phyloP scores from a whole-genome alignment of 371 early-diverging fungal genomes.

The Apophysomyces sp. region DNA sequence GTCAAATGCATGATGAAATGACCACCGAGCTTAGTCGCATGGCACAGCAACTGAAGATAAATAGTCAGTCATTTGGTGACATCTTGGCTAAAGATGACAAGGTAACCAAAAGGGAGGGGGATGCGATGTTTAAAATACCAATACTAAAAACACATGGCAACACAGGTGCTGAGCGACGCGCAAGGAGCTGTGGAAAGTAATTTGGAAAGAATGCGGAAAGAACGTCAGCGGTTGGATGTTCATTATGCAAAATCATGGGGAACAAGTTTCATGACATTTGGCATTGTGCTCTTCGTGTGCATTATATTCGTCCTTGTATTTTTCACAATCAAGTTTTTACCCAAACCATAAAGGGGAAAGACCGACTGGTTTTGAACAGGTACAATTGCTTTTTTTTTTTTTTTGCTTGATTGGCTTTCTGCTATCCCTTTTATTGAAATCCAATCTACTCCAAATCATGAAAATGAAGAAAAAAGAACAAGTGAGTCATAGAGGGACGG shows the following conservation, averaged over 20 bases:
- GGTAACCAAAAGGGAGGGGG: constrained; percentile 18
- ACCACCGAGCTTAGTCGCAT: constrained; percentile 64
- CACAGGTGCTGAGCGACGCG: constrained; percentile 50
- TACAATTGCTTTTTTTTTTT: background rate
- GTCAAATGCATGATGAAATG: constrained; percentile 67
- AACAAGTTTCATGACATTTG: constrained; percentile 69
- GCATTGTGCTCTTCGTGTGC: constrained; percentile 61
- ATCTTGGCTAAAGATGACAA: constrained; percentile 58
- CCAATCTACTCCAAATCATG: too few species aligned
- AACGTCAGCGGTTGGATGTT: constrained; percentile 52
- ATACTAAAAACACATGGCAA: too few species aligned
- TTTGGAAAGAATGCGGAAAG: constrained; percentile 43
- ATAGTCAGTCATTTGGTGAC: constrained; percentile 63
- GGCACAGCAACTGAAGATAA: constrained; percentile 66
- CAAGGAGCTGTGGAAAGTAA: constrained; percentile 51
- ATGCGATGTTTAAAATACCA: background rate
- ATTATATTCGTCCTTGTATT: constrained; percentile 68
- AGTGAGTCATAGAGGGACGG: too few species aligned
- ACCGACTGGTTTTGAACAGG: constrained; percentile 7
- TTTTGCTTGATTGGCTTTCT: background rate
- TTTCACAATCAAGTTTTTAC: constrained; percentile 67
- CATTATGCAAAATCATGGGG: constrained; percentile 66
- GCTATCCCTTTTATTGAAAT: background rate
- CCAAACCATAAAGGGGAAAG: constrained; percentile 42
- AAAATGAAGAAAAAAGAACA: too few species aligned